phyloP scores from a whole-genome alignment of 305 asterid species.

The Solanum hybrid region DNA sequence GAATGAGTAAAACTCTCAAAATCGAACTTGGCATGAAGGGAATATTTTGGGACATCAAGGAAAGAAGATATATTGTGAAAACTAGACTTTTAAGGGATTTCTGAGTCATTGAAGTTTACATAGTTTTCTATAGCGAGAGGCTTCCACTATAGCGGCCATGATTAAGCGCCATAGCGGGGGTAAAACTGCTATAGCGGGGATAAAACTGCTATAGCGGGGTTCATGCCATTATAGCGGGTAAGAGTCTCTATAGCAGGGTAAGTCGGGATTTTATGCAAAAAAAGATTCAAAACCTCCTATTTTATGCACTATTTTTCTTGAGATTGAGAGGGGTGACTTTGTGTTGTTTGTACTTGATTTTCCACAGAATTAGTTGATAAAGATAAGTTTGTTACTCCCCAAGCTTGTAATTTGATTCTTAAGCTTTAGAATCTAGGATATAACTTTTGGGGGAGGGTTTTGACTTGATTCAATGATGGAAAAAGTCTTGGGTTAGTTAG shows the following conservation, averaged over 20 bases:
- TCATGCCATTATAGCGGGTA: neutral
- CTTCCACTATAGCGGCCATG: neutral
- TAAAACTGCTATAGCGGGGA: no score
- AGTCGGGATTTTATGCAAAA: neutral
- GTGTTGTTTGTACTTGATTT: neutral
- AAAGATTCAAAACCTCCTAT: neutral
- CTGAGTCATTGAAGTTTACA: neutral
- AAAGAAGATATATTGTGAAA: neutral
- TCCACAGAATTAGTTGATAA: neutral
- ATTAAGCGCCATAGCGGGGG: neutral
- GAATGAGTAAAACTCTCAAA: neutral
- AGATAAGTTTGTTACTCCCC: neutral
- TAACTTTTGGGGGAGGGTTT: neutral
- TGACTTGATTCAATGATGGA: neutral
- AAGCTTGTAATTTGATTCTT: neutral
- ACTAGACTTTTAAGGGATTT: neutral
- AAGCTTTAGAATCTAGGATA: neutral
- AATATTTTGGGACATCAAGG: neutral
- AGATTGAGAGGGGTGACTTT: neutral
- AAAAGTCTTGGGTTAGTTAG: neutral
- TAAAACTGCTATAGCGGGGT: neutral
- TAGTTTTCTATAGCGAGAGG: neutral
- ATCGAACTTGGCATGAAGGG: neutral
- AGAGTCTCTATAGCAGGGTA: neutral
- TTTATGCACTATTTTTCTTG: neutral